A percentile compares a stretch with the other conserved stretches of the same genome.
These are phyloP conservation scores for Plantago elongata DNA, from an alignment of 257 asterid species.

Conservation along the genomic window DNA sequence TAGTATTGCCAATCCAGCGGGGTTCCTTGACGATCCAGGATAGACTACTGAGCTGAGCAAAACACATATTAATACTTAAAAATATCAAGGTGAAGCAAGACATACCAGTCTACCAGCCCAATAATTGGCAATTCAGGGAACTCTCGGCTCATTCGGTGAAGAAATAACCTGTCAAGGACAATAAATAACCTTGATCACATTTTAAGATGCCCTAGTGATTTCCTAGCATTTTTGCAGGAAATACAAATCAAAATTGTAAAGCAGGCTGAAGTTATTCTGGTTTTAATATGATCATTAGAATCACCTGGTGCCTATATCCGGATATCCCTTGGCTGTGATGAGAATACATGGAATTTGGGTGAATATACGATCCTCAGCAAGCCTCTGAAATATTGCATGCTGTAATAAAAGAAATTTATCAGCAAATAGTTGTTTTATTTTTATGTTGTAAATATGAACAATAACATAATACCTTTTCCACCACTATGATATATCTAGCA, in stretches of 20 bases:
- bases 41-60: constrained; percentile 15
- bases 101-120: constrained; percentile 91
- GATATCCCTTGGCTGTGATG: constrained; percentile 93
- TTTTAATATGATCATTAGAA: neutral
- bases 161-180: constrained; percentile 51
- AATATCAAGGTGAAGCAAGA: constrained; percentile 15
- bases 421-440: constrained; percentile 14
- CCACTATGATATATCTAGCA: constrained; percentile 81
- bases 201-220: neutral
- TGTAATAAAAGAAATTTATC: constrained; percentile 26
- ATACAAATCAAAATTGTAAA: neutral
- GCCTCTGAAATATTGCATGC: constrained; percentile 97
- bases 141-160: constrained; percentile 66
- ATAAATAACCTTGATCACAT: neutral
- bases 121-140: constrained; percentile 68
- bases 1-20: constrained; percentile 93
- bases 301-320: constrained; percentile 91
- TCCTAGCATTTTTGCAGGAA: too few relatives aligned
- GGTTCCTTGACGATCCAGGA: constrained; percentile 54
- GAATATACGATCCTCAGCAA: constrained; percentile 81
- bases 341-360: constrained; percentile 79
- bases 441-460: neutral
- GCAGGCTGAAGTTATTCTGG: neutral
- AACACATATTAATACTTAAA: neutral
- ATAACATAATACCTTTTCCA: constrained; percentile 65